phyloP scores from a whole-genome alignment of 306 rosid genomes.

The Fagus sylvatica region DNA sequence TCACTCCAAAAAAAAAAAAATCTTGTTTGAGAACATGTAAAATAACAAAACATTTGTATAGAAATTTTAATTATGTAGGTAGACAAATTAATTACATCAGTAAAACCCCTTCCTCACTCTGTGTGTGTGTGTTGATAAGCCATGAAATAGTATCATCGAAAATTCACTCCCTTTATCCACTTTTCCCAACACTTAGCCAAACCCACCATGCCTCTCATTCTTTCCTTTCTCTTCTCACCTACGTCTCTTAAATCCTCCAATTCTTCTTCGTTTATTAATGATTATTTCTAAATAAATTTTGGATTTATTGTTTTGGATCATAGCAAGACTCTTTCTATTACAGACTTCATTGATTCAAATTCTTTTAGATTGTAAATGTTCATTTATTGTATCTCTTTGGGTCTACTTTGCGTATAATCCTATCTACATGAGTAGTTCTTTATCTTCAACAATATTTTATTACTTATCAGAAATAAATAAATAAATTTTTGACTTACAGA shows the following conservation, averaged over 20 bases:
- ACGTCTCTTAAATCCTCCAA: not conserved
- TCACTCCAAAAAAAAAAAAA: not conserved
- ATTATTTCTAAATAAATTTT: not conserved
- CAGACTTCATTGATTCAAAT: too few relatives aligned
- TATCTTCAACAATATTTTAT: too few relatives aligned
- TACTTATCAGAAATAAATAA: too few relatives aligned
- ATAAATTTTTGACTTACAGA: too few relatives aligned
- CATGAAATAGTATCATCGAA: not conserved
- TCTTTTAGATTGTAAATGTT: not conserved
- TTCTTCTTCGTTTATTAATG: not conserved
- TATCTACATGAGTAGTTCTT: too few relatives aligned
- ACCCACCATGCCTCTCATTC: not conserved
- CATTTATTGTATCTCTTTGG: too few relatives aligned
- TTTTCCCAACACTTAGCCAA: not conserved
- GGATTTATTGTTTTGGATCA: not conserved
- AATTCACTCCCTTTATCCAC: not conserved
- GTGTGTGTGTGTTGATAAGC: not conserved
- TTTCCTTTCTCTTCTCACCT: not conserved
- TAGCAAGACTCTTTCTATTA: not conserved
- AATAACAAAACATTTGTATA: not conserved
- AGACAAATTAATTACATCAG: not conserved
- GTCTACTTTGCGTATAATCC: too few relatives aligned
- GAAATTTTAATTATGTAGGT: not conserved
- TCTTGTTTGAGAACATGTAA: not conserved
- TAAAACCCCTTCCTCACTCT: not conserved